These are phyloP conservation scores for Nitzschia palea DNA, from an alignment of 108 stramenopile species.

Conservation along the genomic window DNA sequence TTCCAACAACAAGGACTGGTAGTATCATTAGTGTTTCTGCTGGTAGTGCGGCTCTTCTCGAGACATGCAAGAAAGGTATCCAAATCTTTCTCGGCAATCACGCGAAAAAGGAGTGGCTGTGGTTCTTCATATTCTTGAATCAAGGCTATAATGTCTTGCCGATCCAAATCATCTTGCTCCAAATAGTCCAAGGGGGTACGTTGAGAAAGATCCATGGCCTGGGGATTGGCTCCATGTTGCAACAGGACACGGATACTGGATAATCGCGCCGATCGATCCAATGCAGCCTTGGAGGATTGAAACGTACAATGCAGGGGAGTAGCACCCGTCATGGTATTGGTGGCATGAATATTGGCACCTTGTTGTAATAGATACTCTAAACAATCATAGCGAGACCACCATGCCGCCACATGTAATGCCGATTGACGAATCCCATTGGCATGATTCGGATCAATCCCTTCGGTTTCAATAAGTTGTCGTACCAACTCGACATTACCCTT, in stretches of 20 bases:
- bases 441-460: constrained; percentile 51
- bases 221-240: constrained; percentile 50
- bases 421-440: constrained; percentile 70
- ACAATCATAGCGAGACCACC: constrained; percentile 62
- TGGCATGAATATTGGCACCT: constrained; percentile 53
- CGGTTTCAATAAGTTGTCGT: constrained; percentile 39
- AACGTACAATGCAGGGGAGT: constrained; percentile 70
- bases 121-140: background rate
- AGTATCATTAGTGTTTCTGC: constrained; percentile 3
- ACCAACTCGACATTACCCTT: constrained; percentile 52
- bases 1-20: too few relatives aligned
- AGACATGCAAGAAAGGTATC: background rate
- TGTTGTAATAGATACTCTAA: constrained; percentile 39
- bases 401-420: constrained; percentile 68
- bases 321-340: constrained; percentile 51
- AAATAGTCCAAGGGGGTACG: constrained; percentile 44
- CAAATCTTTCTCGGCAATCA: constrained; percentile 12
- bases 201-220: constrained; percentile 34
- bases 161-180: constrained; percentile 5
- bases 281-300: constrained; percentile 46
- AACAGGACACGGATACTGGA: constrained; percentile 43
- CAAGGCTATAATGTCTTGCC: background rate
- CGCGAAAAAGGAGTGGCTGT: constrained; percentile 1
- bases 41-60: background rate
- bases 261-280: constrained; percentile 23